A percentile compares a stretch with the other conserved stretches of the same genome.
Conservation (phyloP, 2,329 filamentous ascomycete species). For the Cladophialophora psammophila region DNA sequence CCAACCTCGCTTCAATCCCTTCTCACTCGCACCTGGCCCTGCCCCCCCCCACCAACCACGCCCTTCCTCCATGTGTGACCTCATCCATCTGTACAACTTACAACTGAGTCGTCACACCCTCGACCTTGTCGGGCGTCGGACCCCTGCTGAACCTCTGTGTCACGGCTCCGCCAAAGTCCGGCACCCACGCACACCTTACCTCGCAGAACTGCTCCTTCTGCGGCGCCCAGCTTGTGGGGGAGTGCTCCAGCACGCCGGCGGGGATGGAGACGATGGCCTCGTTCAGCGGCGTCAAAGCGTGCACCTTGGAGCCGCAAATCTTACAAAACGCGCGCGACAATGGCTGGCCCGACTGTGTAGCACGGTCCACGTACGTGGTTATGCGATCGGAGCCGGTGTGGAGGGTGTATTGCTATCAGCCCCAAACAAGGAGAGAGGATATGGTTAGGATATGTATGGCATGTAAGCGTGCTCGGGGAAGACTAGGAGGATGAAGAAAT, state of each 20-base stretch:
- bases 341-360: conserved; percentile 29
- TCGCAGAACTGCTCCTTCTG: conserved; percentile 34
- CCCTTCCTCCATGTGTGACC: background rate
- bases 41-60: no score
- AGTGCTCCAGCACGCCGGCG: conserved; percentile 26
- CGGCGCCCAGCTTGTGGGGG: conserved; percentile 23
- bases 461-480: background rate
- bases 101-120: background rate
- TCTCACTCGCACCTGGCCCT: no score
- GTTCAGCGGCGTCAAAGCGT: conserved; percentile 32
- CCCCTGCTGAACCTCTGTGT: conserved; percentile 21
- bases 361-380: conserved; percentile 29
- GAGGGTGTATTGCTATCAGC: conserved; percentile 31
- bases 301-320: conserved; percentile 33
- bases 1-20: no score
- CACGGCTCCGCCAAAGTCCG: conserved; percentile 18
- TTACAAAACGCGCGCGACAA: conserved; percentile 32
- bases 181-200: conserved; percentile 27
- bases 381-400: conserved; percentile 17
- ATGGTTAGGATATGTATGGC: background rate
- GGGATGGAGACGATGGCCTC: conserved; percentile 32
- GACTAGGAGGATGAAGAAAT: background rate
- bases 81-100: background rate
- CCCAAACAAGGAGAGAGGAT: background rate
- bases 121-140: background rate